Percentiles rank a stretch among this genome's conserved stretches.
phyloP scores from a whole-genome alignment of 805 yeast species.

The Saccharomycopsis malanga region DNA sequence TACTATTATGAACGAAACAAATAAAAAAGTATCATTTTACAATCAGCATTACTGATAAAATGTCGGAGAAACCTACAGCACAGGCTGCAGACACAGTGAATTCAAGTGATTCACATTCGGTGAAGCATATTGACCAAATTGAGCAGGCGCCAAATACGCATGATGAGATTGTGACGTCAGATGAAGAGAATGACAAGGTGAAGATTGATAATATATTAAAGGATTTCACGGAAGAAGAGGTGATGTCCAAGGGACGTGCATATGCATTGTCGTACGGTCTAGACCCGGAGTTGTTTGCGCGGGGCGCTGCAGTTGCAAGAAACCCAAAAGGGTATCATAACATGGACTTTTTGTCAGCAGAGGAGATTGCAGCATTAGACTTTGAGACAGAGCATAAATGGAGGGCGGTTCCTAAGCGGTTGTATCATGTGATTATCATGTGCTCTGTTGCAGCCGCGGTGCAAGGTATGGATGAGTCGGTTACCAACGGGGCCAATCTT shows the following conservation, averaged over 20 bases:
- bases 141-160: not conserved
- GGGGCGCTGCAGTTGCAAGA: slow-evolving; percentile 64
- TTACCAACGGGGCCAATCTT: slow-evolving; percentile 64
- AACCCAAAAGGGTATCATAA: slow-evolving; percentile 50
- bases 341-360: slow-evolving; percentile 48
- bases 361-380: slow-evolving; percentile 45
- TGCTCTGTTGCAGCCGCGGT: slow-evolving; percentile 76
- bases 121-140: slow-evolving; percentile 1
- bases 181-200: not conserved
- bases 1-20: too few species aligned
- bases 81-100: not conserved
- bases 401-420: slow-evolving; percentile 34
- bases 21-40: too few species aligned
- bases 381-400: slow-evolving; percentile 42
- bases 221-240: slow-evolving; percentile 55
- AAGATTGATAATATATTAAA: slow-evolving; percentile 40
- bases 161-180: not conserved
- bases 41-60: too few species aligned
- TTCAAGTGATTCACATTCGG: not conserved
- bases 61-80: not conserved
- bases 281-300: slow-evolving; percentile 53
- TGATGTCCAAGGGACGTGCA: slow-evolving; percentile 61
- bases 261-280: slow-evolving; percentile 51
- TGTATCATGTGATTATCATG: slow-evolving; percentile 51
- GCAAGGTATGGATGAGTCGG: slow-evolving; percentile 77